These are phyloP conservation scores for Pseudocercospora vitis DNA, from an alignment of 2,329 filamentous ascomycete species.

Conservation along the genomic window DNA sequence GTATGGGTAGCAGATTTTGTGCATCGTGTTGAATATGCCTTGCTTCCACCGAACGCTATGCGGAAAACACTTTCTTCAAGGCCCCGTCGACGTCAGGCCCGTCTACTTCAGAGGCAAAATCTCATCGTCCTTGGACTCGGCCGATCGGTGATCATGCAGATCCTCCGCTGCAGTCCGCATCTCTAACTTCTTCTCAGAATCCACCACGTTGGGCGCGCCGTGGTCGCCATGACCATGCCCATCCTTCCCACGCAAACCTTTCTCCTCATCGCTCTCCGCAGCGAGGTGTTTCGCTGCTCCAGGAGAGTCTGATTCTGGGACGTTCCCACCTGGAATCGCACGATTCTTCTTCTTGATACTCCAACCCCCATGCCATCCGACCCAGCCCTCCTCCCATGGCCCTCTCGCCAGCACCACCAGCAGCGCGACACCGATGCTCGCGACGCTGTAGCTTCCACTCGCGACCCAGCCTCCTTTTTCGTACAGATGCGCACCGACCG, in stretches of 20 bases:
- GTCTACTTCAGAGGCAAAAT: too few species aligned
- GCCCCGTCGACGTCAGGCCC: too few species aligned
- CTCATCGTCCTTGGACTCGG: too few species aligned
- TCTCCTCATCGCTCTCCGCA: constrained; percentile 34
- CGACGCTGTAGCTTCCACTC: constrained; percentile 59
- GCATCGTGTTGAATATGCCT: too few species aligned
- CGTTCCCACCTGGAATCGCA: constrained; percentile 42
- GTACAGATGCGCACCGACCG: constrained; percentile 56
- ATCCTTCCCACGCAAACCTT: constrained; percentile 21
- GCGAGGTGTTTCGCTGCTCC: constrained; percentile 17
- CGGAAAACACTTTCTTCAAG: too few species aligned
- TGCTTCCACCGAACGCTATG: too few species aligned
- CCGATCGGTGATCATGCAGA: not conserved
- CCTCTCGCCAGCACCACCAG: constrained; percentile 47
- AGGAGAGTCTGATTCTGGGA: constrained; percentile 23
- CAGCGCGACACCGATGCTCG: constrained; percentile 53
- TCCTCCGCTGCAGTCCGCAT: constrained; percentile 32
- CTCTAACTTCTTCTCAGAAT: constrained; percentile 33
- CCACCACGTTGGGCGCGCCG: constrained; percentile 29
- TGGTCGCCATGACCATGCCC: constrained; percentile 29
- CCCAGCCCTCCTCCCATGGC: constrained; percentile 59
- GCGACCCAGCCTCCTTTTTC: constrained; percentile 57
- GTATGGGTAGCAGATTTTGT: too few species aligned
- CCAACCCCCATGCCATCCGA: constrained; percentile 62
- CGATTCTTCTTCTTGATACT: constrained; percentile 46